A percentile compares a stretch with the other conserved stretches of the same genome.
Conservation (phyloP, 73 alveolate genomes). For the Tetrahymena borealis region DNA sequence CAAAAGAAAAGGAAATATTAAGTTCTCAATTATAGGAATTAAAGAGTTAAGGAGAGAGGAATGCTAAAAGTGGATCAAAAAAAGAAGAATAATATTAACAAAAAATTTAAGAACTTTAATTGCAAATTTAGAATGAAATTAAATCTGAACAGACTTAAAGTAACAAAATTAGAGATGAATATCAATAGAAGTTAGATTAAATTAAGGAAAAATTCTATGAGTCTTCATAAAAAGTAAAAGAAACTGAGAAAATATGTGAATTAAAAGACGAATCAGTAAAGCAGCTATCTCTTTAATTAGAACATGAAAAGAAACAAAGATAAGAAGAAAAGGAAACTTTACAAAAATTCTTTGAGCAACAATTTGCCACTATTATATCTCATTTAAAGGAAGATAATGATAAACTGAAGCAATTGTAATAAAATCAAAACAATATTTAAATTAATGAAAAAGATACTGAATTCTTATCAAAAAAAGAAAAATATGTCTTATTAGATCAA, state of each 20-base stretch:
- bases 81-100: background rate
- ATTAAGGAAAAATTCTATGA: background rate
- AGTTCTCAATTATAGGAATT: background rate
- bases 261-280: background rate
- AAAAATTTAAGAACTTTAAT: background rate
- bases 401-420: background rate
- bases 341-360: background rate
- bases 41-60: background rate
- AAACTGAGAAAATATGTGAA: background rate
- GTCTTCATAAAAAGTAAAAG: background rate
- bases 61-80: background rate
- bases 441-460: background rate
- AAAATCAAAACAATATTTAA: background rate
- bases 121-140: background rate
- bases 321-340: background rate
- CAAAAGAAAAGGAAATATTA: background rate
- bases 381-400: background rate
- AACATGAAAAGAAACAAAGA: background rate
- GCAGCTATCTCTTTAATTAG: background rate
- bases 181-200: background rate
- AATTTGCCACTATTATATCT: background rate
- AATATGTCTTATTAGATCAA: background rate
- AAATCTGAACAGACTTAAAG: background rate
- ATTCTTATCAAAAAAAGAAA: background rate
- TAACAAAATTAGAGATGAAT: background rate